Conservation (phyloP, 2,329 filamentous ascomycete genomes). For the Phialemoniopsis sp. region DNA sequence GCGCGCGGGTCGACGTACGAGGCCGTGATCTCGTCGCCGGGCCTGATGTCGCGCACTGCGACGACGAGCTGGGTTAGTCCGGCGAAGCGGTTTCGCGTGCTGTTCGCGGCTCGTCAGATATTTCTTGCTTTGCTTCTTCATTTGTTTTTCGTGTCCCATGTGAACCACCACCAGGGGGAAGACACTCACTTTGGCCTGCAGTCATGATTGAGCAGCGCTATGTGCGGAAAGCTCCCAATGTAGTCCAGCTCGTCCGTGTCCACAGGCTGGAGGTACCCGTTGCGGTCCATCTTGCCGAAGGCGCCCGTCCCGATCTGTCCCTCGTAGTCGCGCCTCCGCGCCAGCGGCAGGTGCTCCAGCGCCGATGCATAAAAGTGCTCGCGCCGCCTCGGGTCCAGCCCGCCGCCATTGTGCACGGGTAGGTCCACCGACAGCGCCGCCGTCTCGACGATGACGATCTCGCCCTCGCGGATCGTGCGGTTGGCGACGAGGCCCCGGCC, state of each 20-base stretch:
- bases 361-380: conserved; percentile 23
- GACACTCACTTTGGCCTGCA: conserved; percentile 32
- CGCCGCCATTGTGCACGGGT: conserved; percentile 7
- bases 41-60: conserved; percentile 27
- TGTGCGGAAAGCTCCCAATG: conserved; percentile 25
- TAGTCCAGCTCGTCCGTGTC: conserved; percentile 20
- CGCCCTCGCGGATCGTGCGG: conserved; percentile 25
- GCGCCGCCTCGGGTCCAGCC: no score
- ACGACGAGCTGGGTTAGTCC: conserved; percentile 29
- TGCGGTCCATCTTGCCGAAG: conserved; percentile 24
- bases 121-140: no score
- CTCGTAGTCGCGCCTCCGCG: conserved; percentile 16
- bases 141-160: no score
- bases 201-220: conserved; percentile 31
- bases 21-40: conserved; percentile 30
- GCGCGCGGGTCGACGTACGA: conserved; percentile 26
- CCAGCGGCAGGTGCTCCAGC: conserved; percentile 17
- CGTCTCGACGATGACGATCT: conserved; percentile 24
- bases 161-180: no score
- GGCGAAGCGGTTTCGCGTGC: conserved; percentile 26
- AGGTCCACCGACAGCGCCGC: conserved; percentile 21
- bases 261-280: conserved; percentile 27
- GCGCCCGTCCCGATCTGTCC: conserved; percentile 22
- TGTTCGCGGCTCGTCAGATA: no score
- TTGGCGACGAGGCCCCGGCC: conserved; percentile 29